Evolutionary conservation across 1,284 basidiomycete genomes (phyloP), one percentile per base, ranked within the genome.

Genomic region (Boletus holoroseus): DNA sequence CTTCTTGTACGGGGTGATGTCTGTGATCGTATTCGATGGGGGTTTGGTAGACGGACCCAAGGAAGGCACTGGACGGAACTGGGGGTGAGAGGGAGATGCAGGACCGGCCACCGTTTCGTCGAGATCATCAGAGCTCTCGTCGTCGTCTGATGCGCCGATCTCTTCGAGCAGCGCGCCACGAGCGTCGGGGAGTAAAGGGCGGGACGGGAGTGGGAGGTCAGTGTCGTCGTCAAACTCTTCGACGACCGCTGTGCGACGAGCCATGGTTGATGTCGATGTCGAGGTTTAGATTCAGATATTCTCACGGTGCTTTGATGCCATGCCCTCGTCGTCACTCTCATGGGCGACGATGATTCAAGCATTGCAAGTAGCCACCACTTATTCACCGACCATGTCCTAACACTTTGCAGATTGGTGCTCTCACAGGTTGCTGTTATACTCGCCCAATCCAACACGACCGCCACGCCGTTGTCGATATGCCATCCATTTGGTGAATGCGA

Each of bases 151-250:
- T 54, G 63, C 58, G 38, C 43, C 55, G 56, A 92, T 79, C 71
- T 91, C 83, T 64, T 91, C 78, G 51, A 94, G 72, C 31, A 94
- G 76, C 3, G 90, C 82, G 2, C 91, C 90, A 41, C 73, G 77
- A 1, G 76, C 55, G 46, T 86, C 85, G 13, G 79, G 78, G 59
- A 83, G 79, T 9, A 93, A 72, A 0, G 80, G 72, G n/a, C 76
- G 76, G 26, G 71, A 72, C 2, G 83, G 88, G 37, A 86, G 74
- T 3, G 83, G 85, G 38, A 93, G 77, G 66, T 94, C 91, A 15
- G 88, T 89, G 62, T 93, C 90, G 72, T 94, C 91, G 78, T 93
- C 89, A 65, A 92, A 94, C 59, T 87, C 81, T 57, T 82, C 85
- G 42, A 85, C 76, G 49, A 82, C 73, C 53, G 78, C 78, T 57